Evolutionary conservation across 495 filamentous ascomycete species (phyloP).

Genomic region (Xylaria telfairii): DNA sequence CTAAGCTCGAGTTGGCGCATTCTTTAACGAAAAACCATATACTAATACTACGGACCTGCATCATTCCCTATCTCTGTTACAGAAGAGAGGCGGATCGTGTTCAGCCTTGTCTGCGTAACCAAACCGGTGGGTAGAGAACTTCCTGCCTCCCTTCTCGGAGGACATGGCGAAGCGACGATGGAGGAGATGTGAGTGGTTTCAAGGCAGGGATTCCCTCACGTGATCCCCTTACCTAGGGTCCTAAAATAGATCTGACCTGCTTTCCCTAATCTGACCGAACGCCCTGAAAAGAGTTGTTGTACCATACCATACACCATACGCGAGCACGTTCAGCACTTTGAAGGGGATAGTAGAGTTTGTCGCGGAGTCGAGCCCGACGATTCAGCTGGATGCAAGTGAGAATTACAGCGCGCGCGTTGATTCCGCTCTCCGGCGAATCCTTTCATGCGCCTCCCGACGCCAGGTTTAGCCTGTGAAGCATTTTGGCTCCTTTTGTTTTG

Average conservation of each 20-base stretch:
- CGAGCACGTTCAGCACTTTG: slow-evolving; percentile 16
- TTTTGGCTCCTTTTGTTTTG: slow-evolving; percentile 19
- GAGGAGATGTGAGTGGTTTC: slow-evolving; percentile 3
- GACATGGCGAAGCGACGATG: background rate
- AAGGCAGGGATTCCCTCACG: slow-evolving; percentile 21
- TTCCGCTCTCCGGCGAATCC: slow-evolving; percentile 15
- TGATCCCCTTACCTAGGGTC: slow-evolving; percentile 11
- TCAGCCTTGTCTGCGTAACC: background rate
- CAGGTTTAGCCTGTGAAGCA: slow-evolving; percentile 16
- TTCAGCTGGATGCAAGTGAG: slow-evolving; percentile 16
- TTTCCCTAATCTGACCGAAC: slow-evolving; percentile 23
- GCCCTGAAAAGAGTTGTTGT: slow-evolving; percentile 19
- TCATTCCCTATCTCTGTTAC: background rate
- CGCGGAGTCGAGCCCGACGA: slow-evolving; percentile 8
- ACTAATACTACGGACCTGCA: background rate
- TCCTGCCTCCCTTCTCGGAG: slow-evolving; percentile 9
- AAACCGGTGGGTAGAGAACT: background rate
- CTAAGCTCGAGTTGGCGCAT: slow-evolving; percentile 15
- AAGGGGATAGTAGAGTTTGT: slow-evolving; percentile 9
- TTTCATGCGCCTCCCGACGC: slow-evolving; percentile 9
- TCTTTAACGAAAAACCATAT: background rate
- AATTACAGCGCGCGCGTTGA: slow-evolving; percentile 4
- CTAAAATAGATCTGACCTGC: slow-evolving; percentile 27
- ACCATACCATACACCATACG: slow-evolving; percentile 21
- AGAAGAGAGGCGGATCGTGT: background rate